These are phyloP conservation scores for Boletales sp. DNA, from an alignment of 768 basidiomycete species.

Conservation along the genomic window DNA sequence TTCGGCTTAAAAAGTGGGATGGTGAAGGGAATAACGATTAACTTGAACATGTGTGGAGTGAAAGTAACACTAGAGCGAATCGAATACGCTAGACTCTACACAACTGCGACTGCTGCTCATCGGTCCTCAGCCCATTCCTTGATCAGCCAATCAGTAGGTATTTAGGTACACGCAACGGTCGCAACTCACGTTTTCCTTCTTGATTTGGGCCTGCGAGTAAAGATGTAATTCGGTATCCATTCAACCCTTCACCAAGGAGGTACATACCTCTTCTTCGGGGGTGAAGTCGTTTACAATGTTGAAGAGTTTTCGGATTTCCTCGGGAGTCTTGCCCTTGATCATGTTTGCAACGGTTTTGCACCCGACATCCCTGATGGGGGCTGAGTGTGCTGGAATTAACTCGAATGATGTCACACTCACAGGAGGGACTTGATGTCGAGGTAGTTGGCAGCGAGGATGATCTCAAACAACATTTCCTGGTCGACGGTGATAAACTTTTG, in stretches of 20 bases:
- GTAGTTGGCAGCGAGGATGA: slow-evolving; percentile 99
- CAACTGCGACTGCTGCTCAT: slow-evolving; percentile 37
- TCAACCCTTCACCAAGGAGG: background rate
- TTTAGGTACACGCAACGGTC: background rate
- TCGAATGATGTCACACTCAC: slow-evolving; percentile 43
- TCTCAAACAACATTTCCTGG: slow-evolving; percentile 99
- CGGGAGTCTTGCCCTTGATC: slow-evolving; percentile 99
- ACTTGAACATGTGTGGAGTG: slow-evolving; percentile 15
- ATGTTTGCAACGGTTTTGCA: slow-evolving; percentile 99
- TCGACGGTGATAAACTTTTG: slow-evolving; percentile 98
- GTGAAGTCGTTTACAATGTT: slow-evolving; percentile 99
- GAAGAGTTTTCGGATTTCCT: slow-evolving; percentile 97
- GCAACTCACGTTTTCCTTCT: slow-evolving; percentile 92
- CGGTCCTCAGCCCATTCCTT: slow-evolving; percentile 95
- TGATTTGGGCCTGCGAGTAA: slow-evolving; percentile 80
- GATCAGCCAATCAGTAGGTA: slow-evolving; percentile 15
- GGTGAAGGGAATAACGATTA: slow-evolving; percentile 8
- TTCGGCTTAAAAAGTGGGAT: slow-evolving; percentile 11
- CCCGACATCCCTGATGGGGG: slow-evolving; percentile 76
- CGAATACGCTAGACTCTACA: slow-evolving; percentile 26
- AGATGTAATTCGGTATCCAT: slow-evolving; percentile 4
- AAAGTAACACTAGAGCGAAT: slow-evolving; percentile 18
- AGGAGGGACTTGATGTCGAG: slow-evolving; percentile 98
- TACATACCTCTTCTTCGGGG: slow-evolving; percentile 91
- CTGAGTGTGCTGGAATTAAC: background rate